Conservation (phyloP, 169 alveolate genomes). For the Babesia bovis region DNA sequence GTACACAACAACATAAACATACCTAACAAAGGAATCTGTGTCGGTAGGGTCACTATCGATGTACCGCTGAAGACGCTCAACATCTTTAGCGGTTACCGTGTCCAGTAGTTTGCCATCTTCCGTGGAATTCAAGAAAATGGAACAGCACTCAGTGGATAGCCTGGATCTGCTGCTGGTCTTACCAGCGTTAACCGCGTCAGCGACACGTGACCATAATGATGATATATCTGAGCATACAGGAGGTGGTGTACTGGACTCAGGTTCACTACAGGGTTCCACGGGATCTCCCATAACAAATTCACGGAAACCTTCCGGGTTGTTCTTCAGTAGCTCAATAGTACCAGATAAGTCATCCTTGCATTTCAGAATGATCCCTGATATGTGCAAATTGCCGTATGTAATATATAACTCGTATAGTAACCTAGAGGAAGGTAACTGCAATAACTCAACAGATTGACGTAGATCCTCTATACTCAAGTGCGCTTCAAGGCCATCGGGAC, state of each 20-base stretch:
- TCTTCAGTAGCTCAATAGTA: neutral
- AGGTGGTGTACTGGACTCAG: neutral
- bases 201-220: slow-evolving; percentile 52
- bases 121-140: slow-evolving; percentile 49
- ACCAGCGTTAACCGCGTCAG: slow-evolving; percentile 26
- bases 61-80: slow-evolving; percentile 10
- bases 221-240: slow-evolving; percentile 1
- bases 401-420: slow-evolving; percentile 36
- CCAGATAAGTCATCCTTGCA: slow-evolving; percentile 12
- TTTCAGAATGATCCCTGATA: slow-evolving; percentile 9
- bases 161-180: slow-evolving; percentile 17
- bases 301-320: neutral
- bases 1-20: neutral
- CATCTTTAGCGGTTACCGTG: slow-evolving; percentile 1
- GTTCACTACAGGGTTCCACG: neutral
- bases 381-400: slow-evolving; percentile 1
- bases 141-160: slow-evolving; percentile 62
- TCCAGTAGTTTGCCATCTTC: slow-evolving; percentile 31
- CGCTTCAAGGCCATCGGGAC: slow-evolving; percentile 3
- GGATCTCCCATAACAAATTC: neutral
- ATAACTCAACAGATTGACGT: slow-evolving; percentile 1
- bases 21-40: slow-evolving; percentile 8
- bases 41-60: neutral
- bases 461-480: slow-evolving; percentile 6
- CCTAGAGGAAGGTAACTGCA: neutral